phyloP scores from a whole-genome alignment of 805 yeast genomes.

The Candida insectalens region DNA sequence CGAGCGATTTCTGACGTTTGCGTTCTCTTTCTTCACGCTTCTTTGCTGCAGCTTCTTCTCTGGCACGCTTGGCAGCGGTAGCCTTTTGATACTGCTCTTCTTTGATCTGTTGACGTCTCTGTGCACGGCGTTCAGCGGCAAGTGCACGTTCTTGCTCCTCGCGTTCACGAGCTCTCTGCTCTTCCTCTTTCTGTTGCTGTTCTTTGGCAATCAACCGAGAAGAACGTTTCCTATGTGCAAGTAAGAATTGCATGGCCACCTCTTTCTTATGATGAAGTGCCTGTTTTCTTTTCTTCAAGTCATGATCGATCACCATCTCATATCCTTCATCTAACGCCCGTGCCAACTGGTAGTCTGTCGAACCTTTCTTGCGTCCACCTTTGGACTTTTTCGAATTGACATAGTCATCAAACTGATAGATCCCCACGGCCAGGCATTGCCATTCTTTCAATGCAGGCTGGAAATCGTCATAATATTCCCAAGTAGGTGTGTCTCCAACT shows the following conservation, averaged over 20 bases:
- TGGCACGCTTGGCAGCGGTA: slow-evolving; percentile 1
- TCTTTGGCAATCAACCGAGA: slow-evolving; percentile 63
- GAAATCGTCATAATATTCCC: slow-evolving; percentile 10
- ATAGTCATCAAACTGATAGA: slow-evolving; percentile 31
- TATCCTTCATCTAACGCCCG: slow-evolving; percentile 22
- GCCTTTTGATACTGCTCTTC: slow-evolving; percentile 19
- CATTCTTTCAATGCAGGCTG: slow-evolving; percentile 30
- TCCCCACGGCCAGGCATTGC: slow-evolving; percentile 32
- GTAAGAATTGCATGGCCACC: slow-evolving; percentile 48
- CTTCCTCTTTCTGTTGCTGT: slow-evolving; percentile 42
- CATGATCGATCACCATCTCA: slow-evolving; percentile 30
- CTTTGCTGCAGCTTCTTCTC: slow-evolving; percentile 13
- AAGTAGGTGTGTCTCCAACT: slow-evolving; percentile 3
- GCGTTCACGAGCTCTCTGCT: slow-evolving; percentile 33
- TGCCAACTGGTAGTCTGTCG: slow-evolving; percentile 20
- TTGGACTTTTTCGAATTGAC: slow-evolving; percentile 22
- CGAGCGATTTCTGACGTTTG: slow-evolving; percentile 7
- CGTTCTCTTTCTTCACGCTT: slow-evolving; percentile 25
- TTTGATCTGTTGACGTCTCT: slow-evolving; percentile 28
- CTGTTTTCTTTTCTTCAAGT: slow-evolving; percentile 43
- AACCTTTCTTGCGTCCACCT: slow-evolving; percentile 19
- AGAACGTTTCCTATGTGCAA: slow-evolving; percentile 65
- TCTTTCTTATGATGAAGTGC: slow-evolving; percentile 50
- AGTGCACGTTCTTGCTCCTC: slow-evolving; percentile 34
- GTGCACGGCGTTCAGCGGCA: slow-evolving; percentile 35